Conservation (phyloP, 2,329 filamentous ascomycete genomes). For the Aspergillus jensenii region DNA sequence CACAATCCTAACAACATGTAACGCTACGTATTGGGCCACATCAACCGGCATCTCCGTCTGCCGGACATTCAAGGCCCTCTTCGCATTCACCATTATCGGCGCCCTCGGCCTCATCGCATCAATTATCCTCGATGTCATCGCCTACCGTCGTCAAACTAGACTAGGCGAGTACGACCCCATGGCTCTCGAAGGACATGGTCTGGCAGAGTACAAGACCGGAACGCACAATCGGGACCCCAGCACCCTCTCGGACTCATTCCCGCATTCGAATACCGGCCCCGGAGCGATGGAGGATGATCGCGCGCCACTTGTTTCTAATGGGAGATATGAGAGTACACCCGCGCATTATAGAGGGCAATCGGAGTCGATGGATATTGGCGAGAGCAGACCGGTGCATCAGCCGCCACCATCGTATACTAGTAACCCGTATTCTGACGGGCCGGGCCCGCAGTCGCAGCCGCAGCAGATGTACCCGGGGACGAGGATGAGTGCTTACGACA, state of each 20-base stretch:
- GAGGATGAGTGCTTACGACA: slow-evolving; percentile 23
- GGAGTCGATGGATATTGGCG: slow-evolving; percentile 1
- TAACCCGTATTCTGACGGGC: slow-evolving; percentile 31
- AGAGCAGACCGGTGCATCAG: slow-evolving; percentile 2
- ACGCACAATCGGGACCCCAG: slow-evolving; percentile 19
- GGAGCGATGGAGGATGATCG: slow-evolving; percentile 2
- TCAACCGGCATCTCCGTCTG: slow-evolving; percentile 57
- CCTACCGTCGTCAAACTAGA: slow-evolving; percentile 44
- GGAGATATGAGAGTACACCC: neutral
- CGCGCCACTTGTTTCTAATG: slow-evolving; percentile 6
- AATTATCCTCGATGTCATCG: slow-evolving; percentile 52
- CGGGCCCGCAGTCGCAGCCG: slow-evolving; percentile 7
- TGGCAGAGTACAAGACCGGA: slow-evolving; percentile 38
- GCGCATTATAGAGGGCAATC: neutral
- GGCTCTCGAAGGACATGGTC: slow-evolving; percentile 21
- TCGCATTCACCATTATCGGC: slow-evolving; percentile 54
- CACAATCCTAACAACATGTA: slow-evolving; percentile 55
- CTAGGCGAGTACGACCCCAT: slow-evolving; percentile 52
- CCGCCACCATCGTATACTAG: slow-evolving; percentile 24
- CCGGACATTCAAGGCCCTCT: slow-evolving; percentile 60
- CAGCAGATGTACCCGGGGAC: slow-evolving; percentile 17
- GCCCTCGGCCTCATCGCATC: slow-evolving; percentile 48
- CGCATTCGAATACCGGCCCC: neutral
- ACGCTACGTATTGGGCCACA: slow-evolving; percentile 52
- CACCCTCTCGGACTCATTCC: slow-evolving; percentile 10